Evolutionary conservation across 345 rosid species (phyloP).

Genomic region (Heritiera fomes): DNA sequence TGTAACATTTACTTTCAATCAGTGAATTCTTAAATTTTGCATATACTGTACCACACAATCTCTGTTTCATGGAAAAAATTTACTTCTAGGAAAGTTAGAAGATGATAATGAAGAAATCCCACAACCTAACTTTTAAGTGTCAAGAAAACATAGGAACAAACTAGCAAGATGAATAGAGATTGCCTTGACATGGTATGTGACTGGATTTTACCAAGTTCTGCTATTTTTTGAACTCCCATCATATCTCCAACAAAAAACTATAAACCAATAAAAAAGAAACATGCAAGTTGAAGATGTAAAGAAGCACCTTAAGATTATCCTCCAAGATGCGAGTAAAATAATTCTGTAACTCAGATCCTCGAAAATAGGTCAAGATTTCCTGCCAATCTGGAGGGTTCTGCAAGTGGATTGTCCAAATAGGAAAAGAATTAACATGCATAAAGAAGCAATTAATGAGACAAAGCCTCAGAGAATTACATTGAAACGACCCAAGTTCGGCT

Average conservation of each 20-base stretch:
- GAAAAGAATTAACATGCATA: constrained; percentile 10
- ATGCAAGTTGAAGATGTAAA: not conserved
- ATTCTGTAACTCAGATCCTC: constrained; percentile 96
- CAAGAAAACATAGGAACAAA: not conserved
- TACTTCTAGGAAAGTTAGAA: not conserved
- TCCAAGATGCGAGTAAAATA: constrained; percentile 95
- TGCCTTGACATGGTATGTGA: not conserved
- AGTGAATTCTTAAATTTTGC: not conserved
- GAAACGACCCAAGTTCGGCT: constrained; percentile 97
- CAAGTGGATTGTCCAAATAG: constrained; percentile 16
- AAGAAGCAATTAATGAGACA: constrained; percentile 18
- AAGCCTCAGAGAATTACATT: constrained; percentile 41
- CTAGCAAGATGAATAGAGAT: not conserved
- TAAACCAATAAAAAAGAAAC: not conserved
- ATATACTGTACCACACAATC: not conserved
- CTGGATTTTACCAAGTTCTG: not conserved
- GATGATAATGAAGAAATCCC: not conserved
- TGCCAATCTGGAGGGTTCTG: constrained; percentile 99
- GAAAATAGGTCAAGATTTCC: constrained; percentile 91
- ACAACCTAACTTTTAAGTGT: not conserved
- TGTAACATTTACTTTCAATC: not conserved
- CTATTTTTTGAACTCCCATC: not conserved
- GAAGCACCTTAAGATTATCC: constrained; percentile 83
- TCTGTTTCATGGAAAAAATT: not conserved
- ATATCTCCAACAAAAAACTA: not conserved